Evolutionary conservation across 1,284 basidiomycete species (phyloP).

Genomic region (Cryptococcus jaspeensis): DNA sequence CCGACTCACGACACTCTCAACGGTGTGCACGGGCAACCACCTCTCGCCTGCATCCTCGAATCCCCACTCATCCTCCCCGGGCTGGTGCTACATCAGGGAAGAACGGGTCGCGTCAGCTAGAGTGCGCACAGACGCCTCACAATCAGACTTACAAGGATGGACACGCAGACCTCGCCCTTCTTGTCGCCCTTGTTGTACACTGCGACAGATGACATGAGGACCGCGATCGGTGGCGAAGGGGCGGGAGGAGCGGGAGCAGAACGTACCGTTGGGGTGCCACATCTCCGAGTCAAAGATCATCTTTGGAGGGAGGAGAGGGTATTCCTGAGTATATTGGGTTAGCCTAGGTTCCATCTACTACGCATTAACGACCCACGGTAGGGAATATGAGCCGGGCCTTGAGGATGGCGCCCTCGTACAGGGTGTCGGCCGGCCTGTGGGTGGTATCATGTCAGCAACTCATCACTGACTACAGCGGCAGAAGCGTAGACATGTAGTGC

Average conservation of each 20-base stretch:
- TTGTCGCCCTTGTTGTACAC: slow-evolving; percentile 88
- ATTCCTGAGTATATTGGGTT: slow-evolving; percentile 58
- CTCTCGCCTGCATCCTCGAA: slow-evolving; percentile 97
- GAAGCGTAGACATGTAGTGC: not conserved
- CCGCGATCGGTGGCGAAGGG: not conserved
- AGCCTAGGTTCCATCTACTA: not conserved
- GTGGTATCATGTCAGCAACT: not conserved
- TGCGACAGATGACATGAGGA: slow-evolving; percentile 44
- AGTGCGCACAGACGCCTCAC: not conserved
- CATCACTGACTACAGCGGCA: not conserved
- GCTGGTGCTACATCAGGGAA: slow-evolving; percentile 65
- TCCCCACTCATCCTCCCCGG: slow-evolving; percentile 96
- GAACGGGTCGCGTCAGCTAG: slow-evolving; percentile 10
- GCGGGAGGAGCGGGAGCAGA: not conserved
- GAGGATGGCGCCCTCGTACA: slow-evolving; percentile 92
- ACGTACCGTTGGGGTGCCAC: slow-evolving; percentile 98
- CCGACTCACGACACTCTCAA: slow-evolving; percentile 92
- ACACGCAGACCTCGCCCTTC: slow-evolving; percentile 92
- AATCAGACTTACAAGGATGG: slow-evolving; percentile 72
- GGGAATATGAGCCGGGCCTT: slow-evolving; percentile 86
- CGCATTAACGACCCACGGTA: slow-evolving; percentile 45
- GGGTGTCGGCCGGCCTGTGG: slow-evolving; percentile 75
- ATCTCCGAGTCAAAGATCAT: slow-evolving; percentile 94
- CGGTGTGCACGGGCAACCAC: slow-evolving; percentile 96
- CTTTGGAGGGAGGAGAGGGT: slow-evolving; percentile 87